Conservation (phyloP, 2,329 filamentous ascomycete species). For the Endothia cerciana region DNA sequence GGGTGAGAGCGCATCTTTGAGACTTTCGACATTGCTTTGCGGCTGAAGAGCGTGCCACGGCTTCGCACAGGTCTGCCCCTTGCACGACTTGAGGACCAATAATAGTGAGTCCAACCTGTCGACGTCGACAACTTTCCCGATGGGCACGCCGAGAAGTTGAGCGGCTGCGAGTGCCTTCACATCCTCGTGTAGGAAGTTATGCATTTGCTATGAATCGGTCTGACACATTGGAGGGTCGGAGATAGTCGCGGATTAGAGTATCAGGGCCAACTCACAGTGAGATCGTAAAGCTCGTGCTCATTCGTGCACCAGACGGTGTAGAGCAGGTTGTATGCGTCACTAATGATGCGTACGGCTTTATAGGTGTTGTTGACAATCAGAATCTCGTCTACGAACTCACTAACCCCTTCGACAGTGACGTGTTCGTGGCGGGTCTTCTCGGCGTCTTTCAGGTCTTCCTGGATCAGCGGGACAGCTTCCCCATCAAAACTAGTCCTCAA, state of each 20-base stretch:
- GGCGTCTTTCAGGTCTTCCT: not conserved
- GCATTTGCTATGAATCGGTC: constrained; percentile 25
- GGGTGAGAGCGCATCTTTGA: constrained; percentile 31
- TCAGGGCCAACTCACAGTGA: constrained; percentile 44
- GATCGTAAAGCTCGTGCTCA: constrained; percentile 65
- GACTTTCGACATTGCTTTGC: constrained; percentile 15
- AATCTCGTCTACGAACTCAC: constrained; percentile 13
- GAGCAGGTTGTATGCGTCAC: constrained; percentile 57
- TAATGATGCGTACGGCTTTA: constrained; percentile 56
- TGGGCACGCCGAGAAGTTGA: not conserved
- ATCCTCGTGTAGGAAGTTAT: constrained; percentile 18
- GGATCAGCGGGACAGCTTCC: constrained; percentile 45
- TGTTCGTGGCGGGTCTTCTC: constrained; percentile 46
- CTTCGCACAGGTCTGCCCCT: constrained; percentile 27
- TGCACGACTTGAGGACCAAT: constrained; percentile 32
- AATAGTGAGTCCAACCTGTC: constrained; percentile 31
- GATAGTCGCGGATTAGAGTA: not conserved
- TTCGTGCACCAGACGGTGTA: constrained; percentile 70
- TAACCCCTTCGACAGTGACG: constrained; percentile 45
- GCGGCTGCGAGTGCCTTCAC: constrained; percentile 30
- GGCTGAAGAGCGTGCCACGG: constrained; percentile 31
- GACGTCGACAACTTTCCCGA: constrained; percentile 22
- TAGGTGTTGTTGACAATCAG: constrained; percentile 46
- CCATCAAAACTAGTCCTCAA: constrained; percentile 60
- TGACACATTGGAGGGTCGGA: not conserved